Conservation (phyloP, 352 stramenopile genomes). For the Nothophytophthora sp. region DNA sequence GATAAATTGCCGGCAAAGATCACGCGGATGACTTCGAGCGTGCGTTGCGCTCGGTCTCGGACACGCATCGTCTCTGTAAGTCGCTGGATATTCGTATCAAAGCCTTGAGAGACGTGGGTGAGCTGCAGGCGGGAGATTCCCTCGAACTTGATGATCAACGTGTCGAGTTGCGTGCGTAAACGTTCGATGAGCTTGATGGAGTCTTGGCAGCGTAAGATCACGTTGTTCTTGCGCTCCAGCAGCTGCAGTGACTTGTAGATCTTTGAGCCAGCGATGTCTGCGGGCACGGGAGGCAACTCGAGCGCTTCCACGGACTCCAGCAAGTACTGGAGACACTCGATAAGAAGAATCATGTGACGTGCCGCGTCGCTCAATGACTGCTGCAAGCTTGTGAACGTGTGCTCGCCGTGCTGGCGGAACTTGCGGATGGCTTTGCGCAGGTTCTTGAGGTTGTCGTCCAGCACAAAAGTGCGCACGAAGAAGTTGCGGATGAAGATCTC, state of each 20-base stretch:
- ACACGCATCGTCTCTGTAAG: slow-evolving; percentile 77
- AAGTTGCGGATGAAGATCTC: slow-evolving; percentile 99
- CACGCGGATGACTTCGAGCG: slow-evolving; percentile 89
- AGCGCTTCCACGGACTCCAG: slow-evolving; percentile 94
- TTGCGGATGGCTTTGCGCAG: slow-evolving; percentile 87
- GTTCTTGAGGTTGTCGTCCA: slow-evolving; percentile 93
- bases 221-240: slow-evolving; percentile 86
- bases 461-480: slow-evolving; percentile 95
- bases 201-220: slow-evolving; percentile 92
- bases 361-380: slow-evolving; percentile 90
- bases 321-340: slow-evolving; percentile 97
- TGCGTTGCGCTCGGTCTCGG: slow-evolving; percentile 56
- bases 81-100: slow-evolving; percentile 90
- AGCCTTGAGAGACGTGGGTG: slow-evolving; percentile 83
- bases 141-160: slow-evolving; percentile 91
- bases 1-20: slow-evolving; percentile 93
- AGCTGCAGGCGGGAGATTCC: slow-evolving; percentile 90
- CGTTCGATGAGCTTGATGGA: slow-evolving; percentile 95
- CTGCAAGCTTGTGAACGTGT: slow-evolving; percentile 74
- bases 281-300: slow-evolving; percentile 54
- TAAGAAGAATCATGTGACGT: slow-evolving; percentile 95
- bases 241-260: slow-evolving; percentile 95
- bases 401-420: slow-evolving; percentile 84
- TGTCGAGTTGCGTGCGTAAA: slow-evolving; percentile 91
- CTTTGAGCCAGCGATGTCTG: slow-evolving; percentile 54